Evolutionary conservation across 2,329 filamentous ascomycete species (phyloP).

Genomic region (Hymenoscyphus linearis): DNA sequence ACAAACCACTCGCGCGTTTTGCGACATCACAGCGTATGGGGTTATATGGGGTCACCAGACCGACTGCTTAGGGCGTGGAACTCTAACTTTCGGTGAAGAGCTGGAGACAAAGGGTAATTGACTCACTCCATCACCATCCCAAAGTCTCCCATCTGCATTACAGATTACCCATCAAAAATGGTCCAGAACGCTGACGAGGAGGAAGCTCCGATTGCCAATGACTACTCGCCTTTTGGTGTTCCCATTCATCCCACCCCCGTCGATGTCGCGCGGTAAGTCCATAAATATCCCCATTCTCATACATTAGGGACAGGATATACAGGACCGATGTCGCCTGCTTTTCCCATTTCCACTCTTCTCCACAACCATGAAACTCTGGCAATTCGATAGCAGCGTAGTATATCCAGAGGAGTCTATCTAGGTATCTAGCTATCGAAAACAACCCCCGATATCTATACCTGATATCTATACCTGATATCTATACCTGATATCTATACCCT

Average conservation of each 20-base stretch:
- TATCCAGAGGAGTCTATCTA: no score
- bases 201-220: conserved; percentile 21
- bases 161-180: conserved; percentile 4
- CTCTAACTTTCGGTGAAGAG: background rate
- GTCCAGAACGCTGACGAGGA: conserved; percentile 13
- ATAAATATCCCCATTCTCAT: background rate
- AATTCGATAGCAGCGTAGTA: background rate
- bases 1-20: background rate
- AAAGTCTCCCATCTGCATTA: background rate
- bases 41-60: background rate
- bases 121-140: background rate
- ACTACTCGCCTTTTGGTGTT: conserved; percentile 48
- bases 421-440: no score
- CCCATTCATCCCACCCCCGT: conserved; percentile 41
- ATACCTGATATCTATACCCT: no score
- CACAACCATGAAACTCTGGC: background rate
- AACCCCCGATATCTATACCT: no score
- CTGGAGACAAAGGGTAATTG: conserved; percentile 1
- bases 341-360: background rate
- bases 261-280: conserved; percentile 15
- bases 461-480: no score
- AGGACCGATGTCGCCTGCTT: background rate
- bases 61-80: background rate
- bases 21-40: no score
- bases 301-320: no score